Percentiles rank a stretch among this genome's conserved stretches.
phyloP scores from a whole-genome alignment of 1,139 yeast genomes.

The Lizanozyma gosingica region DNA sequence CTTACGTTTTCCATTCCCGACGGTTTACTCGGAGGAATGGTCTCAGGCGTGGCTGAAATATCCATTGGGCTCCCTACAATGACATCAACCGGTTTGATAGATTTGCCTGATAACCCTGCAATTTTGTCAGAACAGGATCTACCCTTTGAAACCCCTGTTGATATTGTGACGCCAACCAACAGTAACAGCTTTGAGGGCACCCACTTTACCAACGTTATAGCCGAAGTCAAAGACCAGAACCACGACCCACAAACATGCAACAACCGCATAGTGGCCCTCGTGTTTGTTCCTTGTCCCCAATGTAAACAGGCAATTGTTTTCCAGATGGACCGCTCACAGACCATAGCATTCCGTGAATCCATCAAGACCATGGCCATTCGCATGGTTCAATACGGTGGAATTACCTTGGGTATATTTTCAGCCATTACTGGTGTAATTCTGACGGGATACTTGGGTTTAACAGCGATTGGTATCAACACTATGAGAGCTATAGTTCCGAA shows the following conservation, averaged over 20 bases:
- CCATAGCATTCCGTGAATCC: constrained; percentile 17
- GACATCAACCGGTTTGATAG: not conserved
- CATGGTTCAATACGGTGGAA: constrained; percentile 22
- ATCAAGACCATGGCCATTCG: constrained; percentile 15
- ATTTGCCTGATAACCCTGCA: not conserved
- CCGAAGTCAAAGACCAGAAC: not conserved
- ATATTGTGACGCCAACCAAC: constrained; percentile 1
- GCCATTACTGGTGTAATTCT: constrained; percentile 36
- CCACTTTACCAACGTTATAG: not conserved
- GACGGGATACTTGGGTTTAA: constrained; percentile 33
- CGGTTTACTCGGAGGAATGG: not conserved
- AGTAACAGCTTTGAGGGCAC: constrained; percentile 1
- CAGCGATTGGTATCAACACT: constrained; percentile 32
- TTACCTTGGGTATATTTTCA: constrained; percentile 29
- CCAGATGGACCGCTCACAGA: constrained; percentile 21
- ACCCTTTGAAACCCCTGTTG: not conserved
- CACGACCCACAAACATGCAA: not conserved
- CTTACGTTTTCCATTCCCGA: not conserved
- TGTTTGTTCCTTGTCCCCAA: constrained; percentile 35
- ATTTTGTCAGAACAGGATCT: not conserved
- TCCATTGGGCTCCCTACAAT: not conserved
- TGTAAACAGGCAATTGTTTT: constrained; percentile 32
- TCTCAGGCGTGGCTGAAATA: not conserved
- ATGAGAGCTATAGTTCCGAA: constrained; percentile 32
- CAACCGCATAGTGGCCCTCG: constrained; percentile 10